Evolutionary conservation across 2,329 filamentous ascomycete genomes (phyloP), one percentile per base, ranked within the genome.

Genomic region (Periconia macrospinosa): DNA sequence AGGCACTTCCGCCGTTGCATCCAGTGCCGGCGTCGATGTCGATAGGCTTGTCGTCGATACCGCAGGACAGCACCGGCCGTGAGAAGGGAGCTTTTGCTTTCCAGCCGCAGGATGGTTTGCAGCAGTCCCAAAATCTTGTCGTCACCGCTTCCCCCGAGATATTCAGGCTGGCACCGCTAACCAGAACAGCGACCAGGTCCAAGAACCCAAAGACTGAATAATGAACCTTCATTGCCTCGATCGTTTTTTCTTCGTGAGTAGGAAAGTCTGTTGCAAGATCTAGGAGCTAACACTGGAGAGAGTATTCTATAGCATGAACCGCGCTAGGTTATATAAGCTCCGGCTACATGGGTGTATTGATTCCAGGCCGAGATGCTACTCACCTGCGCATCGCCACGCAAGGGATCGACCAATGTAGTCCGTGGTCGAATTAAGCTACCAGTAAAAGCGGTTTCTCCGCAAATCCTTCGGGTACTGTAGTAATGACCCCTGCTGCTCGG

Each of bases 21-120:
- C 81, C 84, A 14, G 76, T 77, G 37, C 67, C 73, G 11, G 78
- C 78, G 55, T 78, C 74, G 58, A 76, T 68, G 62, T 83, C 77
- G 40, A 74, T 75, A 45, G 80, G 81, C 53, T 79, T 78, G 75
- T 86, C 81, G 59, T 79, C 74, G 58, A 75, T 78, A 65, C 81
- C 75, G 71, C 85, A 87, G 35, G 81, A 81, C 17, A 73, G 71
- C 35, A 85, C 81, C 14, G 83, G 80, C 47, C 68, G 66, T 53
- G 72, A 75, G 68, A 85, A 78, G 41, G 76, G 57, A 14, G 81
- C 83, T 69, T 88, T 88, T 50, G 72, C 78, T 13, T 77, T 68
- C 86, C 86, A 80, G 3, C 79, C 78, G 69, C 86, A 89, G 18
- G 84, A 86, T 20, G 86, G 82, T 77, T 90, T 90, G 76, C 86